Evolutionary conservation across 1,284 basidiomycete genomes (phyloP), one percentile per base, ranked within the genome.

Genomic region (Sanguinoderma infundibulare): DNA sequence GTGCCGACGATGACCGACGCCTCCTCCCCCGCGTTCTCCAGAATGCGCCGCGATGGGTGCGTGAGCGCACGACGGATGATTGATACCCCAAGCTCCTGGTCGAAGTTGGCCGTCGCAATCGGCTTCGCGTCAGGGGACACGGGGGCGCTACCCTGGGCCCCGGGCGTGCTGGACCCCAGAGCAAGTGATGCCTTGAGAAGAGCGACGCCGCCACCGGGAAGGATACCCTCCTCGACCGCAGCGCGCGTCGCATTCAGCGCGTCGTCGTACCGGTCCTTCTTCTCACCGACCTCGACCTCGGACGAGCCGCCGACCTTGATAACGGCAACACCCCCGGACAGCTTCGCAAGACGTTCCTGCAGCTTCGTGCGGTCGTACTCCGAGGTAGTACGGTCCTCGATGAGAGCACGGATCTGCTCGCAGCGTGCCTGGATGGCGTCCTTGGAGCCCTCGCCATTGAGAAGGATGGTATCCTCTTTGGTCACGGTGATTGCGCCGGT

Each of bases 201-300:
- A 24, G 95, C 95, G 36, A 94, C 90, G 78, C 96, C 96, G 77
- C 96, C 96, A 64, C 97, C 97, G 60, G 96, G 95, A 44, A 98
- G 91, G 71, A 98, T 98, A 74, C 97, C 97, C 78, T 98, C 95
- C 81, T 98, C 97, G 54, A 99, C 97, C 53, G 97, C 97, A 44
- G 97, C 97, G 60, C 97, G 92, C 5, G 97, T 98, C 20, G 96
- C 96, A 77, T 98, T 98, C 61, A 98, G 85, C 6, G 97, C 97
- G 75, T 99, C 97, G 73, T 99, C 97, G 77, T 98, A 98, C 55
- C 96, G 86, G 78, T 98, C 97, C 89, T 98, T 98, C 93, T 98
- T 98, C 86, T 99, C 97, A 17, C 96, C 87, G 66, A 98, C 97
- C 81, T 98, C 97, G 61, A 98, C 96, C 79, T 98, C 97, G 64